Conservation (phyloP, 2,329 filamentous ascomycete species). For the Hyphodiscus sp. region DNA sequence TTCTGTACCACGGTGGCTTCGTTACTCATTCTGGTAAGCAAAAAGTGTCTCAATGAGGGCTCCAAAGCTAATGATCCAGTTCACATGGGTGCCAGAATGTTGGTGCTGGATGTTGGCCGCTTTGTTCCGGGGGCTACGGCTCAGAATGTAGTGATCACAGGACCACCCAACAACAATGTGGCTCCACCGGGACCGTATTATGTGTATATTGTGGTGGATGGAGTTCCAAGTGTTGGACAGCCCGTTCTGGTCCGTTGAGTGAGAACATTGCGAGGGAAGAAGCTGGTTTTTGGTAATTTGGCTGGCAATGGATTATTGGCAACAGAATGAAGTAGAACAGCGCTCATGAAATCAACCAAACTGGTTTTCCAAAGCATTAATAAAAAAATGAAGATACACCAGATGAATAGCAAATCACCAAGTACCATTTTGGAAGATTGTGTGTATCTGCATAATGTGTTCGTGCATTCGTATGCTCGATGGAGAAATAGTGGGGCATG, state of each 20-base stretch:
- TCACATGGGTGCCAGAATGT: slow-evolving; percentile 55
- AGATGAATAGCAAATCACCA: background rate
- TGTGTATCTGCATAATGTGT: no score
- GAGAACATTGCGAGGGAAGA: background rate
- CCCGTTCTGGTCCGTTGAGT: background rate
- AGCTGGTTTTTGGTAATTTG: slow-evolving; percentile 18
- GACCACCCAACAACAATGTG: slow-evolving; percentile 48
- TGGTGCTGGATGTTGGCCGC: slow-evolving; percentile 43
- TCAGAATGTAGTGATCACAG: slow-evolving; percentile 44
- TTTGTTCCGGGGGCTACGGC: slow-evolving; percentile 36
- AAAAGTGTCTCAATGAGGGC: no score
- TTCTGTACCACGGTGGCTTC: slow-evolving; percentile 52
- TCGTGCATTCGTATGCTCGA: no score
- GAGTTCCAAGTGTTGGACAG: slow-evolving; percentile 27
- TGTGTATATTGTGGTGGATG: slow-evolving; percentile 45
- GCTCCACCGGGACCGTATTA: slow-evolving; percentile 55
- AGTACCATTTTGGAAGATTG: no score
- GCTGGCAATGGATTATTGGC: background rate
- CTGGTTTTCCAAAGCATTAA: background rate
- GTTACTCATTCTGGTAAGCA: slow-evolving; percentile 41
- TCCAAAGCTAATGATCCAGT: slow-evolving; percentile 30
- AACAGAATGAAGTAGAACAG: background rate
- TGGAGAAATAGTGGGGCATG: no score
- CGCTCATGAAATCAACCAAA: background rate
- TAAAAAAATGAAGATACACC: no score